Conservation (phyloP, 192 early-diverging fungal genomes). For the Entomortierella beljakovae region DNA sequence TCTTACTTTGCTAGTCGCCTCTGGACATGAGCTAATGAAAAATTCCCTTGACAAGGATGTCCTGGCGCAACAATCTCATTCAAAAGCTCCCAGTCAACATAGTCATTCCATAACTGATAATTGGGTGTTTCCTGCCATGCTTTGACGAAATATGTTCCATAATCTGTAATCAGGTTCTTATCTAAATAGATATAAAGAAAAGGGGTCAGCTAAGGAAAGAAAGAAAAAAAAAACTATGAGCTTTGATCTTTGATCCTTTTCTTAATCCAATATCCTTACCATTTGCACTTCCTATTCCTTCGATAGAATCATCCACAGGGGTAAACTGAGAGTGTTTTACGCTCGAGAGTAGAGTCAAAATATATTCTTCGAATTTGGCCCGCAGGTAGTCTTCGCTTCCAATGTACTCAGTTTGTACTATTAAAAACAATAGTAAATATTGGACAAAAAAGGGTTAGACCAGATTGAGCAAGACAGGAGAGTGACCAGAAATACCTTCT, state of each 20-base stretch:
- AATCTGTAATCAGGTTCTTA: conserved; percentile 72
- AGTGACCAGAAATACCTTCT: not conserved
- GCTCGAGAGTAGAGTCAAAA: conserved; percentile 73
- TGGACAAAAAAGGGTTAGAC: too few relatives aligned
- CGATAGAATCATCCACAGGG: conserved; percentile 37
- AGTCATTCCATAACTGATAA: conserved; percentile 74
- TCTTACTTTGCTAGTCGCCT: conserved; percentile 65
- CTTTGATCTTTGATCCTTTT: too few relatives aligned
- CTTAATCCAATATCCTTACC: conserved; percentile 11
- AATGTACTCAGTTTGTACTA: conserved; percentile 71
- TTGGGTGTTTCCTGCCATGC: conserved; percentile 76
- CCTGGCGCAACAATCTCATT: conserved; percentile 67
- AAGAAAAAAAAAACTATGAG: not conserved
- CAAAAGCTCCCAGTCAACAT: conserved; percentile 66
- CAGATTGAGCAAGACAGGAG: not conserved
- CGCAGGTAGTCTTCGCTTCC: conserved; percentile 86
- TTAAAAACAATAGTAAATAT: too few relatives aligned
- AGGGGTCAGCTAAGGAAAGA: not conserved
- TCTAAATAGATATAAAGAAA: conserved; percentile 32
- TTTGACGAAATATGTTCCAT: conserved; percentile 69
- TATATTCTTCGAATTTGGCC: conserved; percentile 79
- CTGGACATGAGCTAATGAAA: conserved; percentile 61
- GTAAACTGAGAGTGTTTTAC: conserved; percentile 66
- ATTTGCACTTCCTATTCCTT: conserved; percentile 25
- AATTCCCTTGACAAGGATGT: conserved; percentile 64